Conservation (phyloP, 495 filamentous ascomycete species). For the Penicillium salamii region DNA sequence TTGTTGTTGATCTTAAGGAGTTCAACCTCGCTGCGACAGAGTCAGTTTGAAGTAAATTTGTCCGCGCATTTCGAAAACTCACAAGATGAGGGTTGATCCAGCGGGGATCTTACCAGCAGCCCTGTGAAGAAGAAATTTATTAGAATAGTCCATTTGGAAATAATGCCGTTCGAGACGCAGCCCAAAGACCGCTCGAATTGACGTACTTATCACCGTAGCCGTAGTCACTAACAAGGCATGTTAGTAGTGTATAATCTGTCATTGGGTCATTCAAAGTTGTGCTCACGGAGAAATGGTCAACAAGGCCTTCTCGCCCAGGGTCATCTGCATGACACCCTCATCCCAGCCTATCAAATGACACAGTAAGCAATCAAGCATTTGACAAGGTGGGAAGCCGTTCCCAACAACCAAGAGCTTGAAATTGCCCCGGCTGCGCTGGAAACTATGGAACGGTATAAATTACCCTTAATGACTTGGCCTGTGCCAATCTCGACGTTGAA, state of each 20-base stretch:
- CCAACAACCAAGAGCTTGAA: not conserved
- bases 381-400: not conserved
- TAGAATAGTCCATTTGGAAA: slow-evolving; percentile 3
- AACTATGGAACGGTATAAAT: slow-evolving; percentile 1
- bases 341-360: slow-evolving; percentile 68
- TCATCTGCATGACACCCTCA: slow-evolving; percentile 77
- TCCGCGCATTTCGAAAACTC: slow-evolving; percentile 23
- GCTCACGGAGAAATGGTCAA: slow-evolving; percentile 74
- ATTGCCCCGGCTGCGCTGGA: not conserved
- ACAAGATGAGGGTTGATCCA: slow-evolving; percentile 49
- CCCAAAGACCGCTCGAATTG: slow-evolving; percentile 44
- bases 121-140: slow-evolving; percentile 24
- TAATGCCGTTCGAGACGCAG: not conserved
- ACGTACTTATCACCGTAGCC: slow-evolving; percentile 74
- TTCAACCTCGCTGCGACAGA: slow-evolving; percentile 39
- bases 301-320: slow-evolving; percentile 74
- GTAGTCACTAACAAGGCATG: slow-evolving; percentile 56
- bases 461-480: slow-evolving; percentile 78
- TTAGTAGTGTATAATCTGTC: slow-evolving; percentile 16
- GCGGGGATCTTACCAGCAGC: slow-evolving; percentile 62
- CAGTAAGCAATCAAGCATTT: not conserved
- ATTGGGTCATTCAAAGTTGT: not conserved
- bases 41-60: slow-evolving; percentile 5
- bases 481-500: slow-evolving; percentile 69
- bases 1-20: slow-evolving; percentile 44